Evolutionary conservation across 495 filamentous ascomycete species (phyloP).

Genomic region (Aspergillus cavernicola): DNA sequence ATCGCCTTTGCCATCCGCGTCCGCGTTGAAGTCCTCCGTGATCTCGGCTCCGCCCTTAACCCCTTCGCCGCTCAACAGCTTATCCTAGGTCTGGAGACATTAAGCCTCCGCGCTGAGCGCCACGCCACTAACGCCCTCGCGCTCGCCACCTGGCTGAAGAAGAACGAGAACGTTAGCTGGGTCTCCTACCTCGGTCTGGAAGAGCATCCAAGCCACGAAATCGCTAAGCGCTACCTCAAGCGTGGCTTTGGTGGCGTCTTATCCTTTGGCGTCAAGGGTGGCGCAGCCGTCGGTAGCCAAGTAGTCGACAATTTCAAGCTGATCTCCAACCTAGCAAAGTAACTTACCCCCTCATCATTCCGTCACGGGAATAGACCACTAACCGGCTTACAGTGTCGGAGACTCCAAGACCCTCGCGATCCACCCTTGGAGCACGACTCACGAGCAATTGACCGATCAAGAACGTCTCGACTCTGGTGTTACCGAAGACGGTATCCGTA

Average conservation of each 20-base stretch:
- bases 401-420: conserved; percentile 87
- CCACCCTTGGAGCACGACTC: conserved; percentile 94
- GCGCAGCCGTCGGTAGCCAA: conserved; percentile 71
- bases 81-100: conserved; percentile 83
- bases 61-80: conserved; percentile 96
- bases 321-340: conserved; percentile 89
- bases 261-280: conserved; percentile 91
- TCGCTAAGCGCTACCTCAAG: conserved; percentile 86
- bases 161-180: conserved; percentile 82
- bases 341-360: conserved; percentile 5
- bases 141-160: conserved; percentile 80
- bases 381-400: conserved; percentile 48
- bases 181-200: conserved; percentile 90
- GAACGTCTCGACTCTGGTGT: conserved; percentile 81
- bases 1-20: conserved; percentile 80
- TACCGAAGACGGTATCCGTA: conserved; percentile 89
- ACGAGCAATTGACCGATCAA: conserved; percentile 85
- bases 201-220: conserved; percentile 72
- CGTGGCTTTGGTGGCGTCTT: conserved; percentile 90
- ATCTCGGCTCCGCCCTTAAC: conserved; percentile 80
- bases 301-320: conserved; percentile 94
- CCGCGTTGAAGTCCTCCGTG: conserved; percentile 83
- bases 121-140: conserved; percentile 83
- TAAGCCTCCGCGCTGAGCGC: conserved; percentile 79
- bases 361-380: background rate